Conservation (phyloP, 768 basidiomycete genomes). For the Tulasnella sp. region DNA sequence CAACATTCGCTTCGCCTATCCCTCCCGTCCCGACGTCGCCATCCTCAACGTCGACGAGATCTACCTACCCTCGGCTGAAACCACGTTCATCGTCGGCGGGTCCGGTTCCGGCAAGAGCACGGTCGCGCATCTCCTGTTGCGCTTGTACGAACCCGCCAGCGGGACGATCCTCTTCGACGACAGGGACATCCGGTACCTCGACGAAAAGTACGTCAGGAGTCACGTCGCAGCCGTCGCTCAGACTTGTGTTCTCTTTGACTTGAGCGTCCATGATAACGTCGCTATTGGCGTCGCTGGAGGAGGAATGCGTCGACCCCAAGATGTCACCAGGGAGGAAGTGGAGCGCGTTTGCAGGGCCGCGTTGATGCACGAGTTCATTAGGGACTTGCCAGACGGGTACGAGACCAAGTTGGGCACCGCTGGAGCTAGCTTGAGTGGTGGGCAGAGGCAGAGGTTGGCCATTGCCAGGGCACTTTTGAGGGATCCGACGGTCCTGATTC, state of each 20-base stretch:
- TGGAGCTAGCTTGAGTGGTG: slow-evolving; percentile 77
- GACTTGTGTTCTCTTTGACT: slow-evolving; percentile 70
- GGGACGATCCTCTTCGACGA: slow-evolving; percentile 76
- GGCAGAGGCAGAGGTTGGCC: slow-evolving; percentile 84
- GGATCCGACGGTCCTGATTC: slow-evolving; percentile 81
- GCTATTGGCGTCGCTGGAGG: slow-evolving; percentile 60
- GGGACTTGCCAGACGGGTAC: slow-evolving; percentile 78
- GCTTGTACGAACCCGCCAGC: slow-evolving; percentile 57
- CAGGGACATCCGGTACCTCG: slow-evolving; percentile 66
- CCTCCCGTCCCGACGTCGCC: slow-evolving; percentile 54
- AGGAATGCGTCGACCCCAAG: slow-evolving; percentile 34
- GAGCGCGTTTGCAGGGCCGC: slow-evolving; percentile 75
- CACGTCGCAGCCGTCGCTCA: slow-evolving; percentile 75
- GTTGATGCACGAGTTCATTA: slow-evolving; percentile 79
- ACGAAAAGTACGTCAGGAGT: slow-evolving; percentile 55
- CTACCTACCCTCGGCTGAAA: slow-evolving; percentile 64
- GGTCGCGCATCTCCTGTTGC: slow-evolving; percentile 53
- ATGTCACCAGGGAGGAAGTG: slow-evolving; percentile 61
- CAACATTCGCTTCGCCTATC: slow-evolving; percentile 62
- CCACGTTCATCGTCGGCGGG: slow-evolving; percentile 70
- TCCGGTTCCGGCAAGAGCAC: slow-evolving; percentile 76
- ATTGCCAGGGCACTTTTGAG: slow-evolving; percentile 80
- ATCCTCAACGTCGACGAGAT: slow-evolving; percentile 54
- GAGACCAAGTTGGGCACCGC: slow-evolving; percentile 69
- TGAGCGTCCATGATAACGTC: slow-evolving; percentile 77